Percentiles rank a stretch among this genome's conserved stretches.
These are phyloP conservation scores for Strobilomyces confusus DNA, from an alignment of 768 basidiomycete genomes.

Conservation along the genomic window DNA sequence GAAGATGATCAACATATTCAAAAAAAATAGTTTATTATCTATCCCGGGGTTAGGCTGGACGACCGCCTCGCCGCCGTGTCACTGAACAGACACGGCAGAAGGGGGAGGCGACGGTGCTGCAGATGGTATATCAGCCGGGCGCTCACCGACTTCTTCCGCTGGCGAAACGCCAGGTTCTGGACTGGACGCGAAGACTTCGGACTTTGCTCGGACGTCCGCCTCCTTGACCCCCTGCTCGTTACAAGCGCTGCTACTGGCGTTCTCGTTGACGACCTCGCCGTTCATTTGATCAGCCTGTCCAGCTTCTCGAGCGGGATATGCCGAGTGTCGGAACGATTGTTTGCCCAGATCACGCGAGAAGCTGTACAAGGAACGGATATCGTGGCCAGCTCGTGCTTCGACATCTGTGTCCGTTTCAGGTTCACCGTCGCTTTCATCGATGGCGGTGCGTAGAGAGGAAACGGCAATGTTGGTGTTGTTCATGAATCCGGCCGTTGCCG, in stretches of 20 bases:
- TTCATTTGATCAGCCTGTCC: constrained; percentile 16
- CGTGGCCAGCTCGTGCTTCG: constrained; percentile 25
- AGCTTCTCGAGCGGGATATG: constrained; percentile 25
- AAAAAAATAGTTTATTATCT: constrained; percentile 31
- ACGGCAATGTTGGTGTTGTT: constrained; percentile 35
- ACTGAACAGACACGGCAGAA: constrained; percentile 28
- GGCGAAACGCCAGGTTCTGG: constrained; percentile 20
- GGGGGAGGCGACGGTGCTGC: constrained; percentile 29
- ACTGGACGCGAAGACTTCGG: constrained; percentile 12
- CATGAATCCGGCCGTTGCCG: constrained; percentile 28
- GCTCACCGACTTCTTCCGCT: constrained; percentile 22
- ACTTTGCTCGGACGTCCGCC: constrained; percentile 11
- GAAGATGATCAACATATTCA: constrained; percentile 35
- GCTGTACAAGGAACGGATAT: constrained; percentile 31
- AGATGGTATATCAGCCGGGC: constrained; percentile 23
- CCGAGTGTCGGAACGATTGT: constrained; percentile 21
- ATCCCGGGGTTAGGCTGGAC: constrained; percentile 12
- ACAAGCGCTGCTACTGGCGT: constrained; percentile 6
- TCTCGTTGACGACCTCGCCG: constrained; percentile 20
- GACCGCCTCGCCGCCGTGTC: constrained; percentile 7
- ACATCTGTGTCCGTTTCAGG: constrained; percentile 32
- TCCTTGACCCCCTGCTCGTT: constrained; percentile 9
- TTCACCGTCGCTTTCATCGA: constrained; percentile 34
- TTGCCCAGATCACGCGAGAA: constrained; percentile 31
- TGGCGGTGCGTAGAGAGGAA: constrained; percentile 33